phyloP scores from a whole-genome alignment of 2,329 filamentous ascomycete genomes.

The Trichophaea hybrida region DNA sequence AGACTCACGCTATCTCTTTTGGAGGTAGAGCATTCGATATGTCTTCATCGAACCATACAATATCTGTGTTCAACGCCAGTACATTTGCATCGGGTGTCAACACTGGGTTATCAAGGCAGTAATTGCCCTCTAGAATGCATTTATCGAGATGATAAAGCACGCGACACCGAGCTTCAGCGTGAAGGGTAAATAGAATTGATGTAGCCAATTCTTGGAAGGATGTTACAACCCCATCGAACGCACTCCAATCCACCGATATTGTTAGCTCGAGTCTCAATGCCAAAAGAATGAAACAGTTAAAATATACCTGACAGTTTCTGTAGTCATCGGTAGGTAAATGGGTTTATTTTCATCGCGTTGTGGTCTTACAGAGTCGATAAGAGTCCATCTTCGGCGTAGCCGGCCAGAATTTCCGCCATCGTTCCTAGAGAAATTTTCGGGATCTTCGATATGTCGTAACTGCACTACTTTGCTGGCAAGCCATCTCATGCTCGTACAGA shows the following conservation, averaged over 20 bases:
- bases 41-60: slow-evolving; percentile 79
- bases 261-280: neutral
- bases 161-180: slow-evolving; percentile 76
- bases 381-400: slow-evolving; percentile 28
- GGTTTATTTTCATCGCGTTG: slow-evolving; percentile 46
- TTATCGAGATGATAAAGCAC: slow-evolving; percentile 64
- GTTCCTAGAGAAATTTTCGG: slow-evolving; percentile 23
- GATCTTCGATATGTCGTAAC: slow-evolving; percentile 58
- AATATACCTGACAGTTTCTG: slow-evolving; percentile 64
- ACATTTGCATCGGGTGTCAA: slow-evolving; percentile 66
- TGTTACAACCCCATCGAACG: slow-evolving; percentile 73
- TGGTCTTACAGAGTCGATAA: slow-evolving; percentile 29
- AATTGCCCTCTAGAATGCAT: slow-evolving; percentile 45
- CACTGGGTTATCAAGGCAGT: slow-evolving; percentile 48
- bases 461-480: slow-evolving; percentile 68
- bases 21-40: slow-evolving; percentile 57
- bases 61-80: slow-evolving; percentile 65
- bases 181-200: slow-evolving; percentile 68
- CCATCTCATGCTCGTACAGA: slow-evolving; percentile 99
- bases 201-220: slow-evolving; percentile 70
- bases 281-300: neutral
- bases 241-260: slow-evolving; percentile 34
- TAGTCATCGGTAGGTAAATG: slow-evolving; percentile 75
- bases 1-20: slow-evolving; percentile 41
- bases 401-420: slow-evolving; percentile 23